phyloP scores from a whole-genome alignment of 805 yeast species.

The Saccharomycopsis amapae region DNA sequence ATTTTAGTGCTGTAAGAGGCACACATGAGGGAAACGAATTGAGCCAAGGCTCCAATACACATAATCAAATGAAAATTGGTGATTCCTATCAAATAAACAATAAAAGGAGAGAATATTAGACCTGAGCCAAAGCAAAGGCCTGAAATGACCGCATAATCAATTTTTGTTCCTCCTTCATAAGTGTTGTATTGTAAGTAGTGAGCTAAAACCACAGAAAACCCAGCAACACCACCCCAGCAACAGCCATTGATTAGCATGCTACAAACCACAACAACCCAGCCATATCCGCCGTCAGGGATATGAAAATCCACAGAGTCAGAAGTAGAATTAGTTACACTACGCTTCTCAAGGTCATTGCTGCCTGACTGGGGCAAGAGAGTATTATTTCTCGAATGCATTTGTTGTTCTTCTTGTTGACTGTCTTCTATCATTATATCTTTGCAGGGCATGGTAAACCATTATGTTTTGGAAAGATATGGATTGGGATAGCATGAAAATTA shows the following conservation, averaged over 20 bases:
- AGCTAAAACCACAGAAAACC: slow-evolving; percentile 45
- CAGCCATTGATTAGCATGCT: slow-evolving; percentile 35
- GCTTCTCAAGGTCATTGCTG: no score
- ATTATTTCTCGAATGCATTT: no score
- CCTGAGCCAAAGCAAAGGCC: slow-evolving; percentile 53
- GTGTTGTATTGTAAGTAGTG: slow-evolving; percentile 37
- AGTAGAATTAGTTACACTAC: no score
- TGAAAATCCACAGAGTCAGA: not conserved
- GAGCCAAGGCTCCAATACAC: slow-evolving; percentile 37
- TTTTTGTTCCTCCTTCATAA: slow-evolving; percentile 41
- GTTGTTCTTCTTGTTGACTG: no score
- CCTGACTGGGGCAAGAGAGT: no score
- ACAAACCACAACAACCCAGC: slow-evolving; percentile 45
- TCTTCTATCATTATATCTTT: no score
- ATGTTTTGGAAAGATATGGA: no score
- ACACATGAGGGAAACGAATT: slow-evolving; percentile 42
- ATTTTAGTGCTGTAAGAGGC: slow-evolving; percentile 44
- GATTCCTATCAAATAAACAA: slow-evolving; percentile 38
- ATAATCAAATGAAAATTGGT: slow-evolving; percentile 37
- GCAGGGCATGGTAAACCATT: no score
- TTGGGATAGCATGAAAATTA: no score
- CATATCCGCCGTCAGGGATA: slow-evolving; percentile 40
- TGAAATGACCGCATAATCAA: slow-evolving; percentile 49
- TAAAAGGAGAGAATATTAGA: slow-evolving; percentile 39
- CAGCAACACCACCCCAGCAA: slow-evolving; percentile 53